Evolutionary conservation across 148 eudicot genomes (phyloP).

Genomic region (Talinum fruticosum): DNA sequence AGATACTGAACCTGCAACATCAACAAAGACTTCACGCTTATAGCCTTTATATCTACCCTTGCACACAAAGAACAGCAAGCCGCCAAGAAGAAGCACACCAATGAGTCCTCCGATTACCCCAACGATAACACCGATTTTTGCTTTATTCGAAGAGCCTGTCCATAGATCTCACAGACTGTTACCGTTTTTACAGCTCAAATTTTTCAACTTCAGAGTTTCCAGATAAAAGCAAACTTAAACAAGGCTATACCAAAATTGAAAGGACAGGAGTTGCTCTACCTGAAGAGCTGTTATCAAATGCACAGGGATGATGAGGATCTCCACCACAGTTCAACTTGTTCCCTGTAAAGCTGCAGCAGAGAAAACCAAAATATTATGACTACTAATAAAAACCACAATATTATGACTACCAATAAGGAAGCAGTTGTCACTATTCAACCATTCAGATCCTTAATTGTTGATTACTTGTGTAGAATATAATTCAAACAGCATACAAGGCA

Average conservation of each 20-base stretch:
- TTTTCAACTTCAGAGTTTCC: neutral
- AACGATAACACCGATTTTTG: constrained; percentile 50
- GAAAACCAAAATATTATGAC: constrained; percentile 19
- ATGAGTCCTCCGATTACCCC: constrained; percentile 62
- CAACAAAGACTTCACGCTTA: constrained; percentile 80
- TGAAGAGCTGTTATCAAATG: constrained; percentile 44
- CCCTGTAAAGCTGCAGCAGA: constrained; percentile 68
- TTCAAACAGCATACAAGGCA: neutral
- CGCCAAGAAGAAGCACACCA: constrained; percentile 55
- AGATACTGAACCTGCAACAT: constrained; percentile 70
- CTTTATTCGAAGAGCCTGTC: constrained; percentile 60
- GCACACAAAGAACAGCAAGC: constrained; percentile 46
- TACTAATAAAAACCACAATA: constrained; percentile 14
- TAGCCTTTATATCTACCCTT: constrained; percentile 58
- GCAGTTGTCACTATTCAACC: neutral
- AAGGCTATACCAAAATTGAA: neutral
- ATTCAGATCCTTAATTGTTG: neutral
- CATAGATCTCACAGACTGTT: constrained; percentile 23
- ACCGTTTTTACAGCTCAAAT: constrained; percentile 3
- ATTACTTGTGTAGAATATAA: neutral
- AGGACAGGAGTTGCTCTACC: constrained; percentile 9
- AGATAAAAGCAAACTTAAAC: neutral
- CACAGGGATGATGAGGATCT: constrained; percentile 48
- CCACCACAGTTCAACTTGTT: constrained; percentile 73
- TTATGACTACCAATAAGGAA: constrained; percentile 10